phyloP scores from a whole-genome alignment of 2,329 filamentous ascomycete species.

The Didymella sp. region DNA sequence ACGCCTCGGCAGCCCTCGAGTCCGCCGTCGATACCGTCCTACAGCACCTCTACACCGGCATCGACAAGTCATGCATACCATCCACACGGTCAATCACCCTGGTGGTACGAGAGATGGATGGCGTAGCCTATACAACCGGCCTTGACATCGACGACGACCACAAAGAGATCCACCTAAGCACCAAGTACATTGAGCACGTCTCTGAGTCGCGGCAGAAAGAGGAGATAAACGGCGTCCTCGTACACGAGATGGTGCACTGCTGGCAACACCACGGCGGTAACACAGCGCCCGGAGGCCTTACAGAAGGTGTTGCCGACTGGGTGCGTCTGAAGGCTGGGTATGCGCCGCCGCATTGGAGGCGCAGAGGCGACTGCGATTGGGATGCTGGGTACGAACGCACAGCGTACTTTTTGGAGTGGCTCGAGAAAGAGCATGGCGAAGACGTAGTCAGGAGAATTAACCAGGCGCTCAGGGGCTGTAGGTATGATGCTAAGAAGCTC shows the following conservation, averaged over 20 bases:
- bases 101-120: slow-evolving; percentile 77
- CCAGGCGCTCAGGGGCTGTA: slow-evolving; percentile 66
- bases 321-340: slow-evolving; percentile 78
- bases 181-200: slow-evolving; percentile 69
- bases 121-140: slow-evolving; percentile 89
- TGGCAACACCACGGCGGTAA: slow-evolving; percentile 77
- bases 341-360: slow-evolving; percentile 83
- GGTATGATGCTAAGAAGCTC: slow-evolving; percentile 70
- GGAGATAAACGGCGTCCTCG: slow-evolving; percentile 83
- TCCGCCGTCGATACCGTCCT: slow-evolving; percentile 73
- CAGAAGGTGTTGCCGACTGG: slow-evolving; percentile 94
- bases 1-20: slow-evolving; percentile 67
- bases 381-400: slow-evolving; percentile 90
- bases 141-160: slow-evolving; percentile 80
- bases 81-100: slow-evolving; percentile 87
- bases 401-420: slow-evolving; percentile 86
- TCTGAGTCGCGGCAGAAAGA: slow-evolving; percentile 48
- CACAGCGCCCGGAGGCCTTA: slow-evolving; percentile 70
- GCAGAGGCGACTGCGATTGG: slow-evolving; percentile 68
- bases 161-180: slow-evolving; percentile 90
- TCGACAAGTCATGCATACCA: slow-evolving; percentile 51
- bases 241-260: slow-evolving; percentile 94
- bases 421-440: slow-evolving; percentile 69
- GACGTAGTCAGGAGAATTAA: slow-evolving; percentile 66
- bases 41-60: slow-evolving; percentile 68